Evolutionary conservation across 2,329 filamentous ascomycete genomes (phyloP), one percentile per base, ranked within the genome.

Genomic region (Stagonosporopsis rhizophila): DNA sequence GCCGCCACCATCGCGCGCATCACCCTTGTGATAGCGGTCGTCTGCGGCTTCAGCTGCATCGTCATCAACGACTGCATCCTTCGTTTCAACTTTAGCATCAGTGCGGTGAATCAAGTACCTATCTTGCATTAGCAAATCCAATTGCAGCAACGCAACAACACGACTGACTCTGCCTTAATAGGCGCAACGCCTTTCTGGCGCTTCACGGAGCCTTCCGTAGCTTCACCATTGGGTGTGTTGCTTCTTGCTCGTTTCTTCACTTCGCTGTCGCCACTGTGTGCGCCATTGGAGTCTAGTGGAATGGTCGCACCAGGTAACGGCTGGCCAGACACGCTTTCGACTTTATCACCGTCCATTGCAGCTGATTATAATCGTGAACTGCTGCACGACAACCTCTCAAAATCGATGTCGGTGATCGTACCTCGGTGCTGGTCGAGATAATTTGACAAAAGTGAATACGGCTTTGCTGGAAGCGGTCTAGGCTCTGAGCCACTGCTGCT

Each of bases 101-200:
- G 62, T 58, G 28, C 66, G 66, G 34, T 67, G 67, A 28, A 77
- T 56, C 35, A 77, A 54, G 50, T 69, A 77, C 58, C 75, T 77
- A 46, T 39, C 11, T 20, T 44, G 19, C 22, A 19, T 58, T 32
- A 60, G 50, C 45, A 41, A 20, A 6, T 11, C 20, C 15, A n/a
- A 19, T 22, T 11, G n/a, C 14, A 11, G 14, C 2, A n/a, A 7
- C 12, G 12, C 22, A 30, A 25, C 40, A 25, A 20, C 35, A 20
- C 17, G 32, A 56, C 82, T 75, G 77, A 91, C 86, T 92, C 89
- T 70, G 84, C 81, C 76, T 92, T 92, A 74, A 93, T 85, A 8
- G 87, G 85, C 19, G 89, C 89, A 49, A 88, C 79, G 23, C 88
- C 89, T 67, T 73, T 79, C 65, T 64, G 69, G 35, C 74, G 69